Conservation (phyloP, 2,329 filamentous ascomycete species). For the Trichoderma hamatum region DNA sequence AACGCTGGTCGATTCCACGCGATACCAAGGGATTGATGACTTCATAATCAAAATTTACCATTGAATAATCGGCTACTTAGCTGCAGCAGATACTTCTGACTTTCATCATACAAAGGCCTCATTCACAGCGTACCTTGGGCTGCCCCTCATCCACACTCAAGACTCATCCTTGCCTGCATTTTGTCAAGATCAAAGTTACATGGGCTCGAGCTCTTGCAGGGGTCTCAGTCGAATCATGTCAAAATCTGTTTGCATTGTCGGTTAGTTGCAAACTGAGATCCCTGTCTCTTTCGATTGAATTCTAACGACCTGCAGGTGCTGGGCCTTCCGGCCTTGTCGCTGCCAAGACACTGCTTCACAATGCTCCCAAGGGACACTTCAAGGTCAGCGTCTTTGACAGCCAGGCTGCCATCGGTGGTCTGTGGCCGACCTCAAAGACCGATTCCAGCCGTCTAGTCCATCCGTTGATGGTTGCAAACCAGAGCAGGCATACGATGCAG, state of each 20-base stretch:
- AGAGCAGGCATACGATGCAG: slow-evolving; percentile 75
- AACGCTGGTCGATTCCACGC: not conserved
- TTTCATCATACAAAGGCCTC: not conserved
- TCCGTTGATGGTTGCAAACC: slow-evolving; percentile 72
- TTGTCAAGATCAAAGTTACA: slow-evolving; percentile 21
- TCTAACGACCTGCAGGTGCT: slow-evolving; percentile 53
- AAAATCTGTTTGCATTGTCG: slow-evolving; percentile 48
- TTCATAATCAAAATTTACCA: not conserved
- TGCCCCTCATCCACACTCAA: slow-evolving; percentile 12
- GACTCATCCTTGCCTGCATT: not conserved
- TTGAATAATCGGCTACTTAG: not conserved
- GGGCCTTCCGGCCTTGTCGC: slow-evolving; percentile 70
- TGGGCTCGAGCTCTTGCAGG: slow-evolving; percentile 31
- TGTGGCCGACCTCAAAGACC: slow-evolving; percentile 66
- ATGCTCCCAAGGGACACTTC: slow-evolving; percentile 59
- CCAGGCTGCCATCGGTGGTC: slow-evolving; percentile 67
- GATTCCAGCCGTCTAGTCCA: slow-evolving; percentile 59
- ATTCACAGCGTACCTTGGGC: not conserved
- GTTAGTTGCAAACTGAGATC: slow-evolving; percentile 32
- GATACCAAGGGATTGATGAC: not conserved
- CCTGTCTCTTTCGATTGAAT: not conserved
- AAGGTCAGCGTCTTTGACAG: slow-evolving; percentile 72
- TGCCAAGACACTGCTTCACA: slow-evolving; percentile 72
- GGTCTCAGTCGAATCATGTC: slow-evolving; percentile 37
- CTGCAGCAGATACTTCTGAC: not conserved